Conservation (phyloP, 2,329 filamentous ascomycete species). For the Fusarium mangiferae region DNA sequence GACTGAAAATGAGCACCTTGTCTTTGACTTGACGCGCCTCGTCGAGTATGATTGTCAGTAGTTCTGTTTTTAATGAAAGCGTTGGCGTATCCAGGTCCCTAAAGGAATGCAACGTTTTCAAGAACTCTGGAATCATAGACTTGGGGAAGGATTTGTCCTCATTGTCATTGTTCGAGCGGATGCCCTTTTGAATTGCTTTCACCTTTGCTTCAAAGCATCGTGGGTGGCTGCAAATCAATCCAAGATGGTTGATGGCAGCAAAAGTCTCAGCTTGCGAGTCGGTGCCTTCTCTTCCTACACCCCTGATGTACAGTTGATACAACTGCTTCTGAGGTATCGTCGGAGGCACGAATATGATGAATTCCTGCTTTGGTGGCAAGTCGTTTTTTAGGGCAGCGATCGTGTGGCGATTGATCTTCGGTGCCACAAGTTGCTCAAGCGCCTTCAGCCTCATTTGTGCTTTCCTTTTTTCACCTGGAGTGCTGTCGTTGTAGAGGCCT, state of each 20-base stretch:
- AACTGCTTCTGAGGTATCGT: slow-evolving; percentile 71
- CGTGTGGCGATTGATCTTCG: slow-evolving; percentile 82
- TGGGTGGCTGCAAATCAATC: slow-evolving; percentile 64
- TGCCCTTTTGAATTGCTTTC: slow-evolving; percentile 18
- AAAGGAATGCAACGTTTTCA: slow-evolving; percentile 50
- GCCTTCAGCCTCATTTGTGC: slow-evolving; percentile 75
- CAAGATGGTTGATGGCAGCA: slow-evolving; percentile 52
- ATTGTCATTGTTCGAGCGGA: not conserved
- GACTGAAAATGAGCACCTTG: slow-evolving; percentile 84
- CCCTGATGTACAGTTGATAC: slow-evolving; percentile 64
- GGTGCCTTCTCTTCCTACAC: slow-evolving; percentile 6
- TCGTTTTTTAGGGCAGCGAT: slow-evolving; percentile 71
- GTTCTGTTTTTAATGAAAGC: slow-evolving; percentile 74
- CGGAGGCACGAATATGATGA: slow-evolving; percentile 79
- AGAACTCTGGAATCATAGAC: slow-evolving; percentile 44
- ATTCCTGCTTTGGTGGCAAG: slow-evolving; percentile 82
- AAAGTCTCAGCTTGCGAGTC: slow-evolving; percentile 46
- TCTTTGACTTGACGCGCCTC: slow-evolving; percentile 71
- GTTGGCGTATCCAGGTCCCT: slow-evolving; percentile 56
- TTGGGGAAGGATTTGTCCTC: slow-evolving; percentile 37
- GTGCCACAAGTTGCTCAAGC: slow-evolving; percentile 76
- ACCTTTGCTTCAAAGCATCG: slow-evolving; percentile 55
- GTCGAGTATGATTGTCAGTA: slow-evolving; percentile 76
- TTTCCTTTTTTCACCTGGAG: slow-evolving; percentile 61
- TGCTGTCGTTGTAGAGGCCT: slow-evolving; percentile 76